Percentiles rank a stretch among this genome's conserved stretches.
phyloP scores from a whole-genome alignment of 1,139 yeast species.

The Pichia sp. region DNA sequence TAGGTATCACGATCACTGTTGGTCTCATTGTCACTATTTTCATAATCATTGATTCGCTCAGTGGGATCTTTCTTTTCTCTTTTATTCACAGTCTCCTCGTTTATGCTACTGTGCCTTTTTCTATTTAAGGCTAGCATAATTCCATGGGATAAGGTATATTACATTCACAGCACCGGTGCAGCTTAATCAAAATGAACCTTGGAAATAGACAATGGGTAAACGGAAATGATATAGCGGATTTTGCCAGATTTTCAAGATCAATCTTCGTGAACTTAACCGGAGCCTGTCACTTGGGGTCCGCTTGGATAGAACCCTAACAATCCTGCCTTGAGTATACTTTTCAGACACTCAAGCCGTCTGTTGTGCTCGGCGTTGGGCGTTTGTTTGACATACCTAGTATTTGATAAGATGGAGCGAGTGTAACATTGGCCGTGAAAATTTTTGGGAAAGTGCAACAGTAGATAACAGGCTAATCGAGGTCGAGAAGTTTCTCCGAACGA shows the following conservation, averaged over 20 bases:
- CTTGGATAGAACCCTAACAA: neutral
- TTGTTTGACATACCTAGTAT: neutral
- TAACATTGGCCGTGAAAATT: neutral
- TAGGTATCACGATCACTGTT: neutral
- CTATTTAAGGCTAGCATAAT: neutral
- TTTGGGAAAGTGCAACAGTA: neutral
- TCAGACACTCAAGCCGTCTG: neutral
- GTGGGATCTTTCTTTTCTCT: neutral
- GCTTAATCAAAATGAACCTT: too few relatives aligned
- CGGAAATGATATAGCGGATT: too few relatives aligned
- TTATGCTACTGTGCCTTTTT: neutral
- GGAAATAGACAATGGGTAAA: too few relatives aligned
- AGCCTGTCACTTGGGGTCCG: too few relatives aligned
- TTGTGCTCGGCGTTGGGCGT: neutral
- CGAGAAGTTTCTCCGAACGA: neutral
- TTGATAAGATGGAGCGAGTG: neutral
- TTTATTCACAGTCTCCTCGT: neutral
- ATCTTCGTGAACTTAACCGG: too few relatives aligned
- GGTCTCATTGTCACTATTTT: neutral
- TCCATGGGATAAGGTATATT: neutral
- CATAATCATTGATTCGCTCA: neutral
- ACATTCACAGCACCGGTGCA: neutral
- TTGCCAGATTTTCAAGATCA: too few relatives aligned
- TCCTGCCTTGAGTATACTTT: neutral
- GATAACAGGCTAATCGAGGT: neutral